Conservation (phyloP, 306 rosid genomes). For the Abrus pulchellus region DNA sequence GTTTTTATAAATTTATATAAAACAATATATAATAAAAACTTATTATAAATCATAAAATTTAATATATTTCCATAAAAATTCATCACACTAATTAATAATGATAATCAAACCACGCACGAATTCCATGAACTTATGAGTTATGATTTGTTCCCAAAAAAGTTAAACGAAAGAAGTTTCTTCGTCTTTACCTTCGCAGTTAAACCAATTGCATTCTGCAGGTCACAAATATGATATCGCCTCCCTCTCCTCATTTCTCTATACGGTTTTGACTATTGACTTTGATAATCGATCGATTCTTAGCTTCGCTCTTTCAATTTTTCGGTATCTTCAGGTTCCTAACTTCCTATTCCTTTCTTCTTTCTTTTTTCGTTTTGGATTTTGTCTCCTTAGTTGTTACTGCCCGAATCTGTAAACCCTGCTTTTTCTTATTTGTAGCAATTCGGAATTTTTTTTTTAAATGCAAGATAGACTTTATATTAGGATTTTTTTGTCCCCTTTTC, state of each 20-base stretch:
- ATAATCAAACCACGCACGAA: too few relatives aligned
- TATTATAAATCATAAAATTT: too few relatives aligned
- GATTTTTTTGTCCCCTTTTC: neutral
- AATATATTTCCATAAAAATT: too few relatives aligned
- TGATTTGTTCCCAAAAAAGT: neutral
- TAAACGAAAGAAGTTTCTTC: neutral
- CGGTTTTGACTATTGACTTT: neutral
- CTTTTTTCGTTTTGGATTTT: neutral
- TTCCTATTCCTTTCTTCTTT: neutral
- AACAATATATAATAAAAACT: too few relatives aligned
- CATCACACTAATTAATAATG: too few relatives aligned
- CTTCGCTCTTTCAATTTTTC: neutral
- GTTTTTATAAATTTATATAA: too few relatives aligned
- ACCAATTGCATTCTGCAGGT: neutral
- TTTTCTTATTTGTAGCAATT: neutral
- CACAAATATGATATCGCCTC: neutral
- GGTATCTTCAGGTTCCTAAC: constrained; percentile 42
- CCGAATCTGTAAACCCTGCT: constrained; percentile 7
- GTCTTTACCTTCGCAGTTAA: neutral
- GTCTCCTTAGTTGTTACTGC: neutral
- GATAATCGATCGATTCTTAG: constrained; percentile 14
- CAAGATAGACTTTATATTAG: neutral
- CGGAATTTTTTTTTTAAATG: neutral
- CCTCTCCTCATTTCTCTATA: neutral
- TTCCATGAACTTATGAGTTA: too few relatives aligned